phyloP scores from a whole-genome alignment of 768 basidiomycete species.

The Hericium coralloides region DNA sequence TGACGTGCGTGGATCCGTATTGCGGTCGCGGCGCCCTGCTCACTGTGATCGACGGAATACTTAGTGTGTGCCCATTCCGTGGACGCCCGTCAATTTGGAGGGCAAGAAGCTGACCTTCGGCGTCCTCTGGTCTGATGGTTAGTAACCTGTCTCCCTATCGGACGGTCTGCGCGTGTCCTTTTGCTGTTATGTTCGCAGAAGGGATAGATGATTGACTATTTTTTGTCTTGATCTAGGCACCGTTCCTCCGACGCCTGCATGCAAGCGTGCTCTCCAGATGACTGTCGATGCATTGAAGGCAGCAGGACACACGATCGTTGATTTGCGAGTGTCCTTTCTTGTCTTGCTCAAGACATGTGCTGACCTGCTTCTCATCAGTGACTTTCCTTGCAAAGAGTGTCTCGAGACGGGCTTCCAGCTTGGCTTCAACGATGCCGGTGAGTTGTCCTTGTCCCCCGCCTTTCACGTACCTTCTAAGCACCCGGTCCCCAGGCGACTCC shows the following conservation, averaged over 20 bases:
- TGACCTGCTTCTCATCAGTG: background rate
- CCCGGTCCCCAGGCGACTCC: background rate
- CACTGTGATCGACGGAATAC: background rate
- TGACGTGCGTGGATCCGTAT: conserved; percentile 20
- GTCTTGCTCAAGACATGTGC: background rate
- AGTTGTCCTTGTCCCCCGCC: background rate
- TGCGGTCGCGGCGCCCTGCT: background rate
- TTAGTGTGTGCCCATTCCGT: conserved; percentile 35
- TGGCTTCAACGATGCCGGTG: background rate
- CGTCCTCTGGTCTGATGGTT: conserved; percentile 34
- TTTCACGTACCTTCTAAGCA: background rate
- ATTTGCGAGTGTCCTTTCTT: conserved; percentile 23
- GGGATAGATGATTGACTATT: too few relatives aligned
- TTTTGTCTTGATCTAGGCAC: conserved; percentile 5
- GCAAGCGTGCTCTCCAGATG: conserved; percentile 27
- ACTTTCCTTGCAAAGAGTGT: background rate
- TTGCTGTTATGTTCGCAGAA: too few relatives aligned
- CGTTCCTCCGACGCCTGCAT: conserved; percentile 31
- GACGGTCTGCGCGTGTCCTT: background rate
- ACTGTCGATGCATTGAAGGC: conserved; percentile 25
- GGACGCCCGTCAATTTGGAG: conserved; percentile 27
- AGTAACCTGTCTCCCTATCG: conserved; percentile 2
- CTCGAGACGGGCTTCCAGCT: background rate
- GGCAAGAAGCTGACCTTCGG: conserved; percentile 31
- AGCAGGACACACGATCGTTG: conserved; percentile 31